These are phyloP conservation scores for Penicillium digitatum DNA, from an alignment of 2,329 filamentous ascomycete genomes.

Conservation along the genomic window DNA sequence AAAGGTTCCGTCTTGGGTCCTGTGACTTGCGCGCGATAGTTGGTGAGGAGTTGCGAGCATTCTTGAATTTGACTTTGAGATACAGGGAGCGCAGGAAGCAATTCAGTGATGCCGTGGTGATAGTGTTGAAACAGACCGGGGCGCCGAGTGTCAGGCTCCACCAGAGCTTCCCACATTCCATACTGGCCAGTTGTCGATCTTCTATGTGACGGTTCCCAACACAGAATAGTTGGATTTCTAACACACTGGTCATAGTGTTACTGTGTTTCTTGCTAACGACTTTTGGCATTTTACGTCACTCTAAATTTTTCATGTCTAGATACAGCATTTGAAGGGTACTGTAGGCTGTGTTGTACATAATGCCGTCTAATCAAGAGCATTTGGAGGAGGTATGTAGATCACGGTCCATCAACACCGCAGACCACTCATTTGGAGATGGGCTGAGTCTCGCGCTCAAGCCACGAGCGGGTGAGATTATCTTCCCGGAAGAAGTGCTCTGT, in stretches of 20 bases:
- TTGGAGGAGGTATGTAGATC: not conserved
- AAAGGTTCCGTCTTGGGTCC: conserved; percentile 10
- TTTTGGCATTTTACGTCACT: not conserved
- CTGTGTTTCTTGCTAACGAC: not conserved
- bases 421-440: conserved; percentile 48
- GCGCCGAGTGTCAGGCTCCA: conserved; percentile 18
- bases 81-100: not conserved
- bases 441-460: conserved; percentile 83
- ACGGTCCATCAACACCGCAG: not conserved
- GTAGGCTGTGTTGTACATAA: not conserved
- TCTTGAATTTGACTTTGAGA: conserved; percentile 12
- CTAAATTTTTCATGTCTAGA: not conserved
- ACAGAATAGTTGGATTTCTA: not conserved
- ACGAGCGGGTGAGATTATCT: conserved; percentile 67
- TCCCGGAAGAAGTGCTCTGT: conserved; percentile 71
- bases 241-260: not conserved
- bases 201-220: not conserved
- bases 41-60: conserved; percentile 24
- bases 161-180: conserved; percentile 24
- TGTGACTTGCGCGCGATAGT: conserved; percentile 18
- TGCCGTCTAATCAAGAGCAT: not conserved
- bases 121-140: conserved; percentile 10
- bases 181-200: conserved; percentile 5
- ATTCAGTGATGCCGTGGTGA: conserved; percentile 2
- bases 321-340: not conserved